Evolutionary conservation across 352 stramenopile species (phyloP), one percentile per base, ranked within the genome.

Genomic region (Phytophthora ramorum): DNA sequence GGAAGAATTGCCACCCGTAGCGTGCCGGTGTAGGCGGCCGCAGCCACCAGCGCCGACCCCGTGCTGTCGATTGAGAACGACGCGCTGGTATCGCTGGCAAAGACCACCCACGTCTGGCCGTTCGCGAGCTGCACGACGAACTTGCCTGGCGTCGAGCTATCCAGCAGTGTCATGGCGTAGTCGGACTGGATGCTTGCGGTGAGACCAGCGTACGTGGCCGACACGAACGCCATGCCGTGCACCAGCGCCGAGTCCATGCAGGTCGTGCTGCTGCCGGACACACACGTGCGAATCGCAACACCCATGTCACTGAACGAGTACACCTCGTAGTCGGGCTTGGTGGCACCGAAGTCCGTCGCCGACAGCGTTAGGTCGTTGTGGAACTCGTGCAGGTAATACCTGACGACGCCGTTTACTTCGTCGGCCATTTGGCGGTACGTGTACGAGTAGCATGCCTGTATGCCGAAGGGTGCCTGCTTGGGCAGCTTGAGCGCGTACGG

Each of bases 371-470:
- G 4, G 43, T 89, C 80, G 60, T 87, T 85, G 62, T 76, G 56
- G 58, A 67, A 79, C 43, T 79, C 73, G 61, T 86, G 78, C 22
- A 76, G 37, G 55, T 83, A 86, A 58, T 71, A 83, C 59, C 74
- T 76, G 63, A 79, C 73, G 47, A 73, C 71, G 60, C 59, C 73
- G 32, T 76, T 66, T 53, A 76, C 73, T 19, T 76, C 56, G 12
- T 73, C 56, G 9, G 81, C 79, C 56, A 84, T 83, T 28, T 58
- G 34, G 24, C 86, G 81, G 61, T 90, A 86, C 32, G 73, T 76
- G 69, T 90, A 89, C 59, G 84, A 89, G 63, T 91, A 92, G 63
- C 78, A 88, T 19, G 65, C 71, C 49, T 90, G 79, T 5, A 92
- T 20, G 1, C 84, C 84, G 58, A 73, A 91, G 32, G 84, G 84